A percentile compares a stretch with the other conserved stretches of the same genome.
phyloP scores from a whole-genome alignment of 805 yeast genomes.

The Candida patagonica region DNA sequence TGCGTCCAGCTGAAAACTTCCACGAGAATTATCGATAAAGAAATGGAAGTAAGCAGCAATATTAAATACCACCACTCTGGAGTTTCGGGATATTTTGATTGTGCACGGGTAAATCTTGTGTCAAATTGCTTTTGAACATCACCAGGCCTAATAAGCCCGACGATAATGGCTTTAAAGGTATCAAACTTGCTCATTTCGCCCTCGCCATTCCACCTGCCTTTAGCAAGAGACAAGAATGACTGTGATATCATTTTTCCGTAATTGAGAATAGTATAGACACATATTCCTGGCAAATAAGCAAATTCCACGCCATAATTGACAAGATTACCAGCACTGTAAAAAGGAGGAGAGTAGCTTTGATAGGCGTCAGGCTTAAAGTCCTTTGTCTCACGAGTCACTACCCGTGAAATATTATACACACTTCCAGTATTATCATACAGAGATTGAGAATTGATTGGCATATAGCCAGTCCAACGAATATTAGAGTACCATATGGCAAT shows the following conservation, averaged over 20 bases:
- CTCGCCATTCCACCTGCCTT: too few species aligned
- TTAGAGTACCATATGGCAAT: conserved; percentile 42
- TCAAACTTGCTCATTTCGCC: conserved; percentile 15
- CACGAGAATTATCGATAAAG: too few species aligned
- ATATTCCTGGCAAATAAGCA: conserved; percentile 46
- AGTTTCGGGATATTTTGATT: too few species aligned
- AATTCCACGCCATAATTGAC: conserved; percentile 46
- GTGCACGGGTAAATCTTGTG: too few species aligned
- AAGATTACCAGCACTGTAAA: conserved; percentile 43
- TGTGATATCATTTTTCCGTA: conserved; percentile 14
- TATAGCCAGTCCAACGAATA: conserved; percentile 48
- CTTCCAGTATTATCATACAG: conserved; percentile 45
- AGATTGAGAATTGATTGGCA: conserved; percentile 49
- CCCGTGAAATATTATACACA: conserved; percentile 37
- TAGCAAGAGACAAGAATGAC: too few species aligned
- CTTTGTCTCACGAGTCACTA: conserved; percentile 27
- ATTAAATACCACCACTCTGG: too few species aligned
- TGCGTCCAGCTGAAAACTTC: too few species aligned
- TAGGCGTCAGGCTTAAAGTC: conserved; percentile 39
- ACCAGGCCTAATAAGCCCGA: not conserved
- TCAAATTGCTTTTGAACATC: conserved; percentile 22
- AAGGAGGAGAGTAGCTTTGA: conserved; percentile 56
- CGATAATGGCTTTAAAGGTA: too few species aligned
- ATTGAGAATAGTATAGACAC: conserved; percentile 30
- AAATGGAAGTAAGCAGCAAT: too few species aligned